Conservation (phyloP, 2,329 filamentous ascomycete genomes). For the Podosphaera xanthii region DNA sequence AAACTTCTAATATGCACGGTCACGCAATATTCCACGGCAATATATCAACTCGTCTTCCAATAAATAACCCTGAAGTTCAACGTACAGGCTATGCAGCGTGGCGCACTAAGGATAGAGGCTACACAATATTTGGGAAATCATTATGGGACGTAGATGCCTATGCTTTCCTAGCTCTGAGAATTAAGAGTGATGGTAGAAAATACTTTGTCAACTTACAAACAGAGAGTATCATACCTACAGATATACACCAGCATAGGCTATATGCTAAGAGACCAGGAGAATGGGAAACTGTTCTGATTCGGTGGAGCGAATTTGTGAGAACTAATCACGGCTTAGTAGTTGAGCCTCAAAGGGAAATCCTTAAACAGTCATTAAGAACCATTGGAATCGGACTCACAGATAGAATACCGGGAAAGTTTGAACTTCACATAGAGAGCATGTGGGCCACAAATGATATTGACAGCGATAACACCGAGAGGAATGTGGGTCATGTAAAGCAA, state of each 20-base stretch:
- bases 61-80: constrained; percentile 48
- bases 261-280: constrained; percentile 57
- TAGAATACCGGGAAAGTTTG: constrained; percentile 67
- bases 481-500: too few relatives aligned
- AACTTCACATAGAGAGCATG: constrained; percentile 61
- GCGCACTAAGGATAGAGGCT: constrained; percentile 53
- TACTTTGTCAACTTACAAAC: constrained; percentile 95
- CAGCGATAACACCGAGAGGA: background rate
- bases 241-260: constrained; percentile 82
- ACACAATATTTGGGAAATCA: constrained; percentile 66
- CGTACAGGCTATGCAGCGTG: constrained; percentile 77
- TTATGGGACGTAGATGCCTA: constrained; percentile 84
- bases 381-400: constrained; percentile 80
- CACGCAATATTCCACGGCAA: constrained; percentile 68
- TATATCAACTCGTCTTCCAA: constrained; percentile 70
- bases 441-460: constrained; percentile 57
- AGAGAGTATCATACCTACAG: constrained; percentile 79
- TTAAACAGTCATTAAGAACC: constrained; percentile 65
- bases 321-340: constrained; percentile 85
- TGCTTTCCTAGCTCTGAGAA: constrained; percentile 60
- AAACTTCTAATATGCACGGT: constrained; percentile 19
- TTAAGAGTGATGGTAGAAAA: constrained; percentile 75
- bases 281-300: constrained; percentile 90
- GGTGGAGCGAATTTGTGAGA: constrained; percentile 79
- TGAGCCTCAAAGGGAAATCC: constrained; percentile 76